Base-by-base conservation (phyloP, 2,329 filamentous ascomycete genomes). In the Cryphonectria radicalis region DNA sequence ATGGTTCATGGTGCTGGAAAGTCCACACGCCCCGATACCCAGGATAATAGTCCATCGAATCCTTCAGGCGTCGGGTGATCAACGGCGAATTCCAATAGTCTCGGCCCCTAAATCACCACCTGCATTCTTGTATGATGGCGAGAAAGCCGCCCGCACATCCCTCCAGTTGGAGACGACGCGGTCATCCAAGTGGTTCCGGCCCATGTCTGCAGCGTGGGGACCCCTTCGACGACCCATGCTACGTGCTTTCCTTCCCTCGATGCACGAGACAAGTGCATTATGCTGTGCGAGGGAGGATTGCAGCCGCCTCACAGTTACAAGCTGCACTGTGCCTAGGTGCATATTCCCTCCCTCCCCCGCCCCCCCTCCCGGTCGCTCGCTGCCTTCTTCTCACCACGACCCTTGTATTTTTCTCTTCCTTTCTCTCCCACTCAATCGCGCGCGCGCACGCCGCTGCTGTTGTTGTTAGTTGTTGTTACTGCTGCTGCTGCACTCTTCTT, bases 91-190 rank as follows among this genome's bases (percentile, higher is more conserved):
- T 59, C 67, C 72, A 68, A 72, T 73, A 73, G 72, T 72, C 63
- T 70, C 70, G 67, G 68, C 65, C 66, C 68, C 67, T 70, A 68
- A 59, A 53, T 67, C 72, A 73, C 69, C 71, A 71, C 66, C 70
- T 70, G 72, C 72, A 72, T 65, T 69, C 22, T 64, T 68, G 65
- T 66, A 62, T 72, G 70, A 67, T 72, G 68, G 68, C 57, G 72
- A 74, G 74, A 67, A 70, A 67, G 69, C 66, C 73, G 71, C 67
- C 68, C 69, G 70, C 66, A 70, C 67, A 72, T 57, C 69, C 63
- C 63, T 65, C 70, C 70, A 71, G 72, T 73, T 74, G 69, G 70
- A 60, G 65, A 68, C 28, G 46, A 68, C 28, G 46, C 73, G 32
- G 70, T 42, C 69, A 69, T 46, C 72, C 70, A 64, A 72, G 70